These are phyloP conservation scores for Ammopiptanthus mongolicus DNA, from an alignment of 306 rosid species.

Conservation along the genomic window DNA sequence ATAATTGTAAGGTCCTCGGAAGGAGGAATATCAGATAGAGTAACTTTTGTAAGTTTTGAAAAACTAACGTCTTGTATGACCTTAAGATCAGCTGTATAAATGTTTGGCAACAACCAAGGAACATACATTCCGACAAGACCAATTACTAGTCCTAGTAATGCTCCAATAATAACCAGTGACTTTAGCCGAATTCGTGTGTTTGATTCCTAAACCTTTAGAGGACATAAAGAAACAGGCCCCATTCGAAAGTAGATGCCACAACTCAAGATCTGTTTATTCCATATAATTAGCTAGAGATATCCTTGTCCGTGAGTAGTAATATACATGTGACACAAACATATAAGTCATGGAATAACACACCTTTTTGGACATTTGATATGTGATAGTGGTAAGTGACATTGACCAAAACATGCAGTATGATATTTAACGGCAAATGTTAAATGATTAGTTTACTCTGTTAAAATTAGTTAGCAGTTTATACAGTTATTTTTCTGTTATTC, in stretches of 20 bases:
- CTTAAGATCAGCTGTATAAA: neutral
- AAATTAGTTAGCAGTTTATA: no score
- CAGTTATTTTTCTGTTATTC: no score
- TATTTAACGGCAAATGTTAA: neutral
- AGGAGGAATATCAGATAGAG: no score
- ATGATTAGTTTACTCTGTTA: no score
- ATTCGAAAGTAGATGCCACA: neutral
- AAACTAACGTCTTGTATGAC: neutral
- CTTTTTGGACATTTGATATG: neutral
- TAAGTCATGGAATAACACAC: neutral
- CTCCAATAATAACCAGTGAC: conserved; percentile 22
- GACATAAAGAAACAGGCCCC: neutral
- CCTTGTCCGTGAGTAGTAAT: neutral
- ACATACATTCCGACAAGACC: conserved; percentile 15
- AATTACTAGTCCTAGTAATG: conserved; percentile 7
- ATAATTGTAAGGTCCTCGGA: no score
- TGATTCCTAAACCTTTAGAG: neutral
- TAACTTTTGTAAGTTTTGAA: no score
- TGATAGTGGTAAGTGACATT: no score
- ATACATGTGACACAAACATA: neutral
- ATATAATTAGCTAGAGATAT: neutral
- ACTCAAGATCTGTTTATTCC: neutral
- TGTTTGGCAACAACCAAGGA: conserved; percentile 3
- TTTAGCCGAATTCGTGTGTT: conserved; percentile 8
- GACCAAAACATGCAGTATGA: neutral